Base-by-base conservation (phyloP, 2,329 filamentous ascomycete genomes). In the Monilinia fructicola region DNA sequence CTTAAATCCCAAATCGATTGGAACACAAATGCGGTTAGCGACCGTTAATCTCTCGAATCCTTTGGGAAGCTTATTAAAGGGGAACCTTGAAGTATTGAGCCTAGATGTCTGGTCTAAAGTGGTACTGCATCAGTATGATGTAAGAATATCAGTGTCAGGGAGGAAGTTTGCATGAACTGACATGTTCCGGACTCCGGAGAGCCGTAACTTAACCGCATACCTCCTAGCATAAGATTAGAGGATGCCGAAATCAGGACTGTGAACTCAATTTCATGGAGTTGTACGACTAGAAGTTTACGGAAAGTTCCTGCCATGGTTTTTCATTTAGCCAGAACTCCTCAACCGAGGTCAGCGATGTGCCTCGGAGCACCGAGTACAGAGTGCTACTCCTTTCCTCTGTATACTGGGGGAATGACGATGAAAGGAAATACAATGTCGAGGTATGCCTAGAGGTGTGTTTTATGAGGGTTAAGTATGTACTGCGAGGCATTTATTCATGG, bases 31-130 rank as follows among this genome's bases (percentile, higher is more conserved):
- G 28, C 14, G 42, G 44, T 12, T 35, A 23, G 14, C 11, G 18
- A 46, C 21, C 44, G 44, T 46, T 18, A 21, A 9, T 26, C 23
- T 48, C 28, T 60, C 7, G 0, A 18, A 50, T 48, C 44, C 56
- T 60, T 35, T 38, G 10, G 12, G 40, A 18, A 50, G 44, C 56
- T 50, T 35, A 50, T 60, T 60, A 38, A 23, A 21, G n/a, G 31
- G 21, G 14, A 35, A 16, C 28, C 21, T 50, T 31, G 28, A 12
- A 50, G 26, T 26, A 16, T n/a, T 16, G 21, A 6, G 21, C 40
- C 55, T 31, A 16, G 28, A 48, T 38, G 58, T 40, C 38, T 50
- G 58, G 28, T 23, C 18, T 60, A 60, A 18, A 60, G 58, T 60
- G n/a, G 21, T 60, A 50, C 44, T 31, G 23, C 42, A 21, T 5